Evolutionary conservation across 306 rosid genomes (phyloP), one percentile per base, ranked within the genome.

Genomic region (Myrica gale): DNA sequence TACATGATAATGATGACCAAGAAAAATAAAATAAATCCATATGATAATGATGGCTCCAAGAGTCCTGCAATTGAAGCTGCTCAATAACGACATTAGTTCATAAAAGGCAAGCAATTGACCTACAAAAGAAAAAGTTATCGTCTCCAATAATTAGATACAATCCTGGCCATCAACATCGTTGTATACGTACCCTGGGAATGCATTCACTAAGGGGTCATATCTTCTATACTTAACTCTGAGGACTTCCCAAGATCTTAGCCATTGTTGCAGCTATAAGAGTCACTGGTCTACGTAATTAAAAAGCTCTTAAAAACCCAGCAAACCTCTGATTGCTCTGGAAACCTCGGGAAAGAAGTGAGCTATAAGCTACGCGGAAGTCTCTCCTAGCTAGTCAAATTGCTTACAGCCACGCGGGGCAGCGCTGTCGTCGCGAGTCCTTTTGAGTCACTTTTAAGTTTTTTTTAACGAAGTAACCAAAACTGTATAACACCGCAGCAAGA

Each of bases 261-360:
- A 21, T 23, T 9, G 9, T 58, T 58, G 13, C 11, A 56, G 19
- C 20, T 21, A 20, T 9, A 0, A 57, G 2, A 1, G 2, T 26
- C 32, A 26, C 32, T 0, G 37, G 37, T 32, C 37, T 32, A 57
- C 4, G 46, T 11, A 72, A 65, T 72, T 15, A 53, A 69, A 51
- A 66, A 48, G 48, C 44, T 46, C 4, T 16, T 32, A 37, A 60
- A 69, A 19, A 48, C 17, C 39, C 43, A 69, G 61, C 12, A 58
- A 43, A 23, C 47, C 15, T 9, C 21, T 20, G 26, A 32, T 47
- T 72, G 72, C 17, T 56, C 26, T 67, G 75, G 37, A 75, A 52
- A 72, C 68, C 73, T 68, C 61, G 85, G 85, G 76, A 82, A 73
- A 68, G 76, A 73, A 73, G 71, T 58, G 85, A 76, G 47, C 26